Base-by-base conservation (phyloP, 2,329 filamentous ascomycete genomes). In the Aspergillus eucalypticola region DNA sequence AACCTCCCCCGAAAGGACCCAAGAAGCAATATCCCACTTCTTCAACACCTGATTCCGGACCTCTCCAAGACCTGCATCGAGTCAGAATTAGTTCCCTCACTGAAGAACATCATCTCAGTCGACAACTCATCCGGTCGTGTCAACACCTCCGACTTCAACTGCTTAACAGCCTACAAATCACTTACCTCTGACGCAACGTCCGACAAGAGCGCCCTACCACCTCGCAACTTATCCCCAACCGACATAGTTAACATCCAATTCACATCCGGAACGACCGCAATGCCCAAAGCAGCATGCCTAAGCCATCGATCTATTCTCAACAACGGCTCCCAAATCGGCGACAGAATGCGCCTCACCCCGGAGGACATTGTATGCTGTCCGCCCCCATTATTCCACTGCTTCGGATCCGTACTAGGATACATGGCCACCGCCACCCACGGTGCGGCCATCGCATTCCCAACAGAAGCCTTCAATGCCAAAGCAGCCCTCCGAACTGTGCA, bases 191-290 rank as follows among this genome's bases (percentile, higher is more conserved):
- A 77, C 8, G 74, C 83, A 61, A 76, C 79, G 5, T 73, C 72
- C n/a, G 69, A 76, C 58, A 70, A 70, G 51, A 62, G 59, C 51
- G 60, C 75, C 62, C 58, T 90, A 77, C 68, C 76, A 70, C 62
- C 80, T 76, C 73, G 81, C 72, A 10, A 67, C 68, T 29, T 75
- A 23, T 76, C 80, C 89, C 81, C 87, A 0, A 74, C 85, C 62
- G 94, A 98, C 54, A 87, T 90, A 2, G 88, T 96, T 66, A 98
- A 97, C 73, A 96, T 98, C 65, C 94, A 98, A 75, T 98, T 98
- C 79, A 99, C 95, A 0, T 94, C 90, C 0, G 95, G 94, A n/a
- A 98, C 95, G 0, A 98, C 95, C 0, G 91, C 90, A 0, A 82
- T 85, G 70, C 94, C 93, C 21, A 98, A 98, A 78, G 95, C 95